These are phyloP conservation scores for Hamamelis virginiana DNA, from an alignment of 164 flowering plant genomes.

Conservation along the genomic window DNA sequence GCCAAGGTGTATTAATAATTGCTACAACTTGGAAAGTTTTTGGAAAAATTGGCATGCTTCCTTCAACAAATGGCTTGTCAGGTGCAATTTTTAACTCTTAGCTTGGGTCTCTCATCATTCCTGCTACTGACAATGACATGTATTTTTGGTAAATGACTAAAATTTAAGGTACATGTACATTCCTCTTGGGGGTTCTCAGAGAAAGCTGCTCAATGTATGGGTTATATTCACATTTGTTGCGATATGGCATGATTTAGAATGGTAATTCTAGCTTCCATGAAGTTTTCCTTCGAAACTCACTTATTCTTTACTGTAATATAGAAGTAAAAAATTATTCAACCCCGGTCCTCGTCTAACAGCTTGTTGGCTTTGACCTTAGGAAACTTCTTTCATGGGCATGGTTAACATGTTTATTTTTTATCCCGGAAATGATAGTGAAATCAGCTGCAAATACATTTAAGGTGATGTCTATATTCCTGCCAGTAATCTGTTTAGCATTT, in stretches of 20 bases:
- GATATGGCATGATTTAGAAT: constrained; percentile 95
- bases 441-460: constrained; percentile 59
- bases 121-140: constrained; percentile 3
- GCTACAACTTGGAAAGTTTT: constrained; percentile 84
- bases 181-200: constrained; percentile 91
- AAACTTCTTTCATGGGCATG: constrained; percentile 99
- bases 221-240: constrained; percentile 98
- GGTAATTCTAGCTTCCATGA: constrained; percentile 44
- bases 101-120: constrained; percentile 5
- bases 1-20: constrained; percentile 94
- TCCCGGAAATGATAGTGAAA: constrained; percentile 82
- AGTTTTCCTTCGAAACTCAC: neutral
- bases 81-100: constrained; percentile 36
- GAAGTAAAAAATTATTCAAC: neutral
- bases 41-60: constrained; percentile 99
- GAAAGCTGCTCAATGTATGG: constrained; percentile 88
- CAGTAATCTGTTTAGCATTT: neutral
- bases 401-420: constrained; percentile 90
- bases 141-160: neutral
- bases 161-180: constrained; percentile 82
- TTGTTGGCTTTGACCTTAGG: constrained; percentile 43
- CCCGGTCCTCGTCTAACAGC: constrained; percentile 1
- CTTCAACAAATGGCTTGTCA: constrained; percentile 95
- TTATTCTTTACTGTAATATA: neutral
- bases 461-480: constrained; percentile 39